Evolutionary conservation across 768 basidiomycete species (phyloP), one percentile per base, ranked within the genome.

Genomic region (Tubosaeta sp.): DNA sequence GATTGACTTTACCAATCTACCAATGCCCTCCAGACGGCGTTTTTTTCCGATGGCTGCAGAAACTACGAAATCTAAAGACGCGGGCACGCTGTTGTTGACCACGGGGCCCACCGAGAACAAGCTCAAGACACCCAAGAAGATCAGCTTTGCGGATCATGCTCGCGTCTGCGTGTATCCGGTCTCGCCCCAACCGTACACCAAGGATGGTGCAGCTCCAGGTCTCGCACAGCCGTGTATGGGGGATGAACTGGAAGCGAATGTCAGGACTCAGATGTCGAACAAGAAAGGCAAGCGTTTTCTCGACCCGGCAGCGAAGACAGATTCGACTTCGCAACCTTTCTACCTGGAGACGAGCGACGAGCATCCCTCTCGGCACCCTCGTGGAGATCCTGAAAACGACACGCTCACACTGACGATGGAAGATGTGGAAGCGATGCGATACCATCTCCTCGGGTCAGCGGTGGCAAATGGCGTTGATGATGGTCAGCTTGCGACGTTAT

Each of bases 1-100:
- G 35, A 68, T 70, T 51, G 68, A 68, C 52, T 68, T 70, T 48
- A 66, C 66, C 19, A 57, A 57, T 27, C 43, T 54, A 5, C 56
- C 62, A 4, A 48, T 56, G 10, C 48, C 50, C 3, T 49, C 25
- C 31, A 51, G 53, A 45, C 59, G 35, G 25, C 58, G 57, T n/a
- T n/a, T n/a, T n/a, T 53, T 62, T 33, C 55, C 50, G 26, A 48
- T 17, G 9, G 4, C 47, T 1, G 22, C 13, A 13, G 10, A 46
- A 2, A 9, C 1, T 26, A 29, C 51, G 35, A 57, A 50, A 32
- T 27, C 47, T n/a, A 13, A 26, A 32, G 46, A 51, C 7, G 22
- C 43, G 1, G 16, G n/a, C 19, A 48, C 14, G 43, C 22, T 26
- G 9, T 26, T 55, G 10, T 56, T 62, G 13, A 35, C 47, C 25